phyloP scores from a whole-genome alignment of 768 basidiomycete genomes.

The Cubamyces sp. region DNA sequence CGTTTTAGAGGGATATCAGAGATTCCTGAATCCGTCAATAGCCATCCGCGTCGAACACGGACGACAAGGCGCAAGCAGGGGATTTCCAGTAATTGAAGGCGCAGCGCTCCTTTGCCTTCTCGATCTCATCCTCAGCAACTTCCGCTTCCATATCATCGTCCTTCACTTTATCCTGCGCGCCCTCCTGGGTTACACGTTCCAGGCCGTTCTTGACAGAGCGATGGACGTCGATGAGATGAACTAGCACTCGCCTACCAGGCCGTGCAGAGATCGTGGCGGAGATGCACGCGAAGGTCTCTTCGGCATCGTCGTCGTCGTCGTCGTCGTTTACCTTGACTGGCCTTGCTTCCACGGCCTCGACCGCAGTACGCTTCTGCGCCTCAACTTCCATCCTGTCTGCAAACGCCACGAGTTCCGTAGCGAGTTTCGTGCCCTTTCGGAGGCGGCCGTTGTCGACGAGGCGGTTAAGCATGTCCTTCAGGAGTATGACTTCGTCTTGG shows the following conservation, averaged over 20 bases:
- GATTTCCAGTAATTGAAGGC: background rate
- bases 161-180: background rate
- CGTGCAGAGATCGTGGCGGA: conserved; percentile 15
- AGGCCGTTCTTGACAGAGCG: conserved; percentile 26
- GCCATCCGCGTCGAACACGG: background rate
- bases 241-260: conserved; percentile 19
- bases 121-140: conserved; percentile 4
- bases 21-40: background rate
- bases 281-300: conserved; percentile 20
- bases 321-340: background rate
- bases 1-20: background rate
- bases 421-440: conserved; percentile 28
- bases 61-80: background rate
- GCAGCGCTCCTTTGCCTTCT: conserved; percentile 5
- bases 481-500: conserved; percentile 18
- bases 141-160: conserved; percentile 7
- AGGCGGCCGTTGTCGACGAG: conserved; percentile 26
- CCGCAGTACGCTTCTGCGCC: conserved; percentile 9
- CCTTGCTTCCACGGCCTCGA: background rate
- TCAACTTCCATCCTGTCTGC: conserved; percentile 24
- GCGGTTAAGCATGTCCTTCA: conserved; percentile 19
- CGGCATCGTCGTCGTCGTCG: background rate
- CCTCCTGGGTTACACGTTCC: background rate
- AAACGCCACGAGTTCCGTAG: conserved; percentile 25
- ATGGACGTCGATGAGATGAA: conserved; percentile 32